phyloP scores from a whole-genome alignment of 208 protist genomes.

The Endotrypanum monterogeii region DNA sequence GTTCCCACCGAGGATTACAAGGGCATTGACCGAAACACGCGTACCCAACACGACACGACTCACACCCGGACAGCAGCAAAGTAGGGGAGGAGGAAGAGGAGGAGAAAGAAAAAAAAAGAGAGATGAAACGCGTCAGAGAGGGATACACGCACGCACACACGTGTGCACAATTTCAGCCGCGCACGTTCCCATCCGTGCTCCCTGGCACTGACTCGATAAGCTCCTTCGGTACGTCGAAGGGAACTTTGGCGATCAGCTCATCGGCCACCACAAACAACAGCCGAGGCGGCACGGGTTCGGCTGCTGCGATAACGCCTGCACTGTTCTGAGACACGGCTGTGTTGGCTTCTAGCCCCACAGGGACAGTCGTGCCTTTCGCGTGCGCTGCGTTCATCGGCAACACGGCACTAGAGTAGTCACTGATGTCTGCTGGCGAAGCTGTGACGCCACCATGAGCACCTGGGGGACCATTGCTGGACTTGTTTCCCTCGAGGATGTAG shows the following conservation, averaged over 20 bases:
- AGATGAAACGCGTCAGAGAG: background rate
- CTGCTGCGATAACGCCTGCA: background rate
- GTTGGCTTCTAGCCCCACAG: background rate
- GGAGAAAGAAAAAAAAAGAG: background rate
- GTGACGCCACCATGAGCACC: background rate
- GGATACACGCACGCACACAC: background rate
- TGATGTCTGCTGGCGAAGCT: background rate
- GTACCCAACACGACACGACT: background rate
- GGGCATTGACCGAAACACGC: background rate
- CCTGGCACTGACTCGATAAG: slow-evolving; percentile 38
- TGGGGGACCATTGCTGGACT: background rate
- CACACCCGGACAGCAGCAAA: background rate
- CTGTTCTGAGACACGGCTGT: background rate
- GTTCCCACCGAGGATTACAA: too few relatives aligned
- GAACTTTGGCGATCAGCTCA: slow-evolving; percentile 63
- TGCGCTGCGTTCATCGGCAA: background rate
- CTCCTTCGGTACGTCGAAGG: slow-evolving; percentile 79
- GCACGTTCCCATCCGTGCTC: background rate
- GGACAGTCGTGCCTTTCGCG: background rate
- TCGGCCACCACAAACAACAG: slow-evolving; percentile 76
- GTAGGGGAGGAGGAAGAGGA: background rate
- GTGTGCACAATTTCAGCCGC: background rate
- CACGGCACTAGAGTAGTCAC: background rate
- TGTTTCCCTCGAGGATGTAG: slow-evolving; percentile 72
- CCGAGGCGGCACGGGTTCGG: slow-evolving; percentile 6